Conservation (phyloP, 148 eudicot genomes). For the Nepenthes mirabilis region DNA sequence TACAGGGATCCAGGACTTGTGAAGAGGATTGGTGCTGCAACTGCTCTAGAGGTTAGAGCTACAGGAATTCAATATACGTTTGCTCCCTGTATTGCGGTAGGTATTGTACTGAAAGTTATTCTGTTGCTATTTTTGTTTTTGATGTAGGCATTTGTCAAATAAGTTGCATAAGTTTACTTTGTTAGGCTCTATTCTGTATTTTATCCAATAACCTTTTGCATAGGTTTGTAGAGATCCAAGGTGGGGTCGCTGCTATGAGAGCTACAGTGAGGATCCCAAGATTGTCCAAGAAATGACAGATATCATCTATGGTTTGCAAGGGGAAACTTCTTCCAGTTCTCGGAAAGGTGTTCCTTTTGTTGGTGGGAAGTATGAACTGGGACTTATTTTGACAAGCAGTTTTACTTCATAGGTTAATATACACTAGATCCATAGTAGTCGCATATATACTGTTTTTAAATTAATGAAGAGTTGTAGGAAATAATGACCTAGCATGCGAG, state of each 20-base stretch:
- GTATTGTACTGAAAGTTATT: not conserved
- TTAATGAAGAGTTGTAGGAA: too few relatives aligned
- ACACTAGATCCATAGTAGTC: too few relatives aligned
- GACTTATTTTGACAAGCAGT: not conserved
- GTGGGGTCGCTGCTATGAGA: constrained; percentile 32
- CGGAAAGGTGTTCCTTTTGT: constrained; percentile 21
- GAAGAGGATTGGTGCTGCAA: constrained; percentile 27
- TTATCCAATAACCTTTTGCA: not conserved
- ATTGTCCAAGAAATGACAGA: constrained; percentile 26
- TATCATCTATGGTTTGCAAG: constrained; percentile 23
- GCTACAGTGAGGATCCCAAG: constrained; percentile 23
- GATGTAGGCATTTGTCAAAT: not conserved
- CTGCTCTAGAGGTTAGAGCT: constrained; percentile 25
- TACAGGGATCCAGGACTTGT: constrained; percentile 21
- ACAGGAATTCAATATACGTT: constrained; percentile 22
- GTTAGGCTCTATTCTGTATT: not conserved
- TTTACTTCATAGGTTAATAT: not conserved
- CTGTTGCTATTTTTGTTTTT: not conserved
- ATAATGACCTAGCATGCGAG: too few relatives aligned
- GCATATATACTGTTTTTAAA: too few relatives aligned
- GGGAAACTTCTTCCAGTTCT: constrained; percentile 11
- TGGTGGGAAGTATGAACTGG: constrained; percentile 19
- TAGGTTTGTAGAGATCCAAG: constrained; percentile 30
- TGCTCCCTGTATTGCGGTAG: constrained; percentile 20
- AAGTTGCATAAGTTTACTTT: not conserved